phyloP scores from a whole-genome alignment of 2,329 filamentous ascomycete species.

The Chrysoporthe cubensis region DNA sequence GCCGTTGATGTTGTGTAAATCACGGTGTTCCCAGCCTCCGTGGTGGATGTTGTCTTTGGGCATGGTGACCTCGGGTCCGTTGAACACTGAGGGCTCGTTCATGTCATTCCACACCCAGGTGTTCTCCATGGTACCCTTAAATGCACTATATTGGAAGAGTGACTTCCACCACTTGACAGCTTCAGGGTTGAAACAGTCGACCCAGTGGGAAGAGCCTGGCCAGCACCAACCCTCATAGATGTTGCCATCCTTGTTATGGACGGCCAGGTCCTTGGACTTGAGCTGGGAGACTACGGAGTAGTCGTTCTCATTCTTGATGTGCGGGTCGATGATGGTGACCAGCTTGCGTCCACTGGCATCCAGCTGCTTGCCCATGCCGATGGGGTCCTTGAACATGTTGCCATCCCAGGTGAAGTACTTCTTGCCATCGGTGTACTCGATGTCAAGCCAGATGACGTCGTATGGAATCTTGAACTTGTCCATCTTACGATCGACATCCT shows the following conservation, averaged over 20 bases:
- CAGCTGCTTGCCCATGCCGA: slow-evolving; percentile 85
- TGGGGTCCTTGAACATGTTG: slow-evolving; percentile 83
- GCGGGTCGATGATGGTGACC: slow-evolving; percentile 93
- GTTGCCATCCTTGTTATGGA: slow-evolving; percentile 87
- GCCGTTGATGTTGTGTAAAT: slow-evolving; percentile 94
- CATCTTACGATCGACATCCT: slow-evolving; percentile 94
- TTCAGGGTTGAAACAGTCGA: slow-evolving; percentile 94
- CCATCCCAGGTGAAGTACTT: slow-evolving; percentile 99
- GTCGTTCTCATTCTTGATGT: slow-evolving; percentile 88
- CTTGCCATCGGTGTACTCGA: slow-evolving; percentile 95
- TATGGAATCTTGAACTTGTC: slow-evolving; percentile 95
- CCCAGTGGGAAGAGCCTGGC: slow-evolving; percentile 95
- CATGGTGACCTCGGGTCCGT: slow-evolving; percentile 97
- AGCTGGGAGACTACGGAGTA: slow-evolving; percentile 81
- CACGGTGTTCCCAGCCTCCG: slow-evolving; percentile 93
- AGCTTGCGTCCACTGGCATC: slow-evolving; percentile 86
- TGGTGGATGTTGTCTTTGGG: slow-evolving; percentile 96
- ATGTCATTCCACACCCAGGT: slow-evolving; percentile 99
- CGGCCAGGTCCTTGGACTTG: slow-evolving; percentile 79
- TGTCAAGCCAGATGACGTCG: slow-evolving; percentile 98
- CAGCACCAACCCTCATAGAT: slow-evolving; percentile 98
- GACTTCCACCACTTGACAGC: slow-evolving; percentile 88
- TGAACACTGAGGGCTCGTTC: slow-evolving; percentile 99
- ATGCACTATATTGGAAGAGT: slow-evolving; percentile 85
- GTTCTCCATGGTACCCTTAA: slow-evolving; percentile 85